These are phyloP conservation scores for Aspergillus jensenii DNA, from an alignment of 2,329 filamentous ascomycete genomes.

Conservation along the genomic window DNA sequence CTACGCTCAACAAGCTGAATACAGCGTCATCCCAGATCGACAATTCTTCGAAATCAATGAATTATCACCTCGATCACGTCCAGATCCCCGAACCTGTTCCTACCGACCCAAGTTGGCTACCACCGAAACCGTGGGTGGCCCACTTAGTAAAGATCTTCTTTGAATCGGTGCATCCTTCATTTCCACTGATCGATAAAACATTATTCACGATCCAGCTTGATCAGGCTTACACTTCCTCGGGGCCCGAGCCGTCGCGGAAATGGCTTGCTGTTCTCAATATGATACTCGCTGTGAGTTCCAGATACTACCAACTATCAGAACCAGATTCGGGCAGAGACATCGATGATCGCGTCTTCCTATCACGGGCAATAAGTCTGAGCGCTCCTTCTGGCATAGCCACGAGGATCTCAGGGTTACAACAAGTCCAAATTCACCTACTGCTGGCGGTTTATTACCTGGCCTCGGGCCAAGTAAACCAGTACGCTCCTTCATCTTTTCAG, in stretches of 20 bases:
- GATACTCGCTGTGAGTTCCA: conserved; percentile 41
- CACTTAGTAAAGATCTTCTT: not conserved
- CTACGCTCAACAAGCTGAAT: not conserved
- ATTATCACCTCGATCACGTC: not conserved
- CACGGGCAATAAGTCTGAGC: not conserved
- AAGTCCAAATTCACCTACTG: not conserved
- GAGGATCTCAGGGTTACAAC: not conserved
- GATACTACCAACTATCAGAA: conserved; percentile 28
- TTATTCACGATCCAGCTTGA: not conserved
- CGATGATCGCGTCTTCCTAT: not conserved
- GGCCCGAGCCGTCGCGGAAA: conserved; percentile 28
- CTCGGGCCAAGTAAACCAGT: not conserved
- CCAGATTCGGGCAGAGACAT: not conserved
- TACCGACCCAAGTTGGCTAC: not conserved
- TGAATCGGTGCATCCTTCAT: not conserved
- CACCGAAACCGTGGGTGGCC: not conserved
- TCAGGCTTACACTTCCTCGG: not conserved
- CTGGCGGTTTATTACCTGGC: not conserved
- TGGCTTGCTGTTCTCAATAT: conserved; percentile 43
- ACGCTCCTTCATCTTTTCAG: not conserved
- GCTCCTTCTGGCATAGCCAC: not conserved
- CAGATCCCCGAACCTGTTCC: not conserved
- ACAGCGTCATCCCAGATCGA: not conserved
- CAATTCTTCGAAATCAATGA: not conserved
- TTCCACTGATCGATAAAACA: not conserved